A percentile compares a stretch with the other conserved stretches of the same genome.
phyloP scores from a whole-genome alignment of 2,329 filamentous ascomycete species.

The Magnaporthiopsis incrustans region DNA sequence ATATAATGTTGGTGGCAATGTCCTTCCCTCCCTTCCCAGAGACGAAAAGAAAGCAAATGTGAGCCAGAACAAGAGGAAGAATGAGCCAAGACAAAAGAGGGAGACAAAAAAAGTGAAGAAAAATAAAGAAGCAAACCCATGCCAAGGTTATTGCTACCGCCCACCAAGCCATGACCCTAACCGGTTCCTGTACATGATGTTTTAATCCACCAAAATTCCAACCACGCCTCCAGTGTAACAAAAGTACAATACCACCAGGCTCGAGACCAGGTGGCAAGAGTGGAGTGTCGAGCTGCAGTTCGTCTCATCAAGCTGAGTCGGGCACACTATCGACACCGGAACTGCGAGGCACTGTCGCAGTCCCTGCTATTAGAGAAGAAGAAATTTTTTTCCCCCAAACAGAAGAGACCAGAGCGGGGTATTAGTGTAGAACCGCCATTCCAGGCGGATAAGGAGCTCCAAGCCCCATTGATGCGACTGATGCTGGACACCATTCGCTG shows the following conservation, averaged over 20 bases:
- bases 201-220: neutral
- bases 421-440: conserved; percentile 8
- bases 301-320: neutral
- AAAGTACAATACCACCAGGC: neutral
- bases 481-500: neutral
- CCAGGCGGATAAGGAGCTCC: conserved; percentile 3
- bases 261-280: neutral
- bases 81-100: neutral
- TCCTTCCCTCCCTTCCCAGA: conserved; percentile 2
- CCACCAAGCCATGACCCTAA: neutral
- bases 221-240: neutral
- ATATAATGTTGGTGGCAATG: neutral
- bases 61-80: neutral
- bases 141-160: neutral
- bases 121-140: neutral
- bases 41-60: conserved; percentile 1
- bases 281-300: neutral
- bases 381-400: neutral
- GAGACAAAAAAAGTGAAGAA: neutral
- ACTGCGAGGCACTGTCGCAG: neutral
- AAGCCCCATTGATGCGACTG: conserved; percentile 3
- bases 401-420: neutral
- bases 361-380: neutral
- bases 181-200: neutral
- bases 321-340: neutral